Base-by-base conservation (phyloP, 495 filamentous ascomycete species). In the Pyronema domesticum region DNA sequence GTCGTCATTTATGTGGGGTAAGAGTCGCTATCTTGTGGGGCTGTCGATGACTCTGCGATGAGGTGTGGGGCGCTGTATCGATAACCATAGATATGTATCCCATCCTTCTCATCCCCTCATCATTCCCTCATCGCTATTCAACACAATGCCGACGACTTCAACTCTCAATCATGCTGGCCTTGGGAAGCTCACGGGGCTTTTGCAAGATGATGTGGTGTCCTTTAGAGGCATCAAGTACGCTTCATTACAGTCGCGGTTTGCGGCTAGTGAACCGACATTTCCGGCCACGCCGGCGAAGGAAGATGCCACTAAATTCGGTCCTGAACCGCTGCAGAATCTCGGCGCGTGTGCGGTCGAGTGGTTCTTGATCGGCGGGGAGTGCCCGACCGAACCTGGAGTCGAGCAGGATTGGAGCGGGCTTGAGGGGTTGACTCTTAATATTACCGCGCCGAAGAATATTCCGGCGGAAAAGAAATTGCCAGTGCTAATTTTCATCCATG, bases 401-500 rank as follows among this genome's bases (percentile, higher is more conserved):
- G 14, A 47, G 45, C 45, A n/a, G 45, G 23, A 47, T 11, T 47
- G 45, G 45, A 47, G 45, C 17, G 45, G 45, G 10, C 14, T 23
- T 37, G 34, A 51, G 48, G 30, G 48, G n/a, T 18, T 51, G 11
- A 51, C 9, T 18, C 34, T 51, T 11, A 51, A 51, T 33, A 51
- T 51, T n/a, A 35, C 48, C 19, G 19, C 34, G 9, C 48, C 48
- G 3, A n/a, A 11, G 36, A 47, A 47, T 49, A 8, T 54, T 23
- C 60, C n/a, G 7, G 54, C 33, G 18, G 52, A 60, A n/a, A 55
- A 37, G 6, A 57, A 56, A 3, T 72, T 72, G 0, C 75, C 78
- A 1, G 76, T 79, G 15, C 60, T 78, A 47, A 74, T 80, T 0
- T 82, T 72, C 72, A 73, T 81, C 37, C 73, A 75, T 57, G 79